Evolutionary conservation across 73 alveolate genomes (phyloP), one percentile per base, ranked within the genome.

Genomic region (Paramecium pentaurelia): DNA sequence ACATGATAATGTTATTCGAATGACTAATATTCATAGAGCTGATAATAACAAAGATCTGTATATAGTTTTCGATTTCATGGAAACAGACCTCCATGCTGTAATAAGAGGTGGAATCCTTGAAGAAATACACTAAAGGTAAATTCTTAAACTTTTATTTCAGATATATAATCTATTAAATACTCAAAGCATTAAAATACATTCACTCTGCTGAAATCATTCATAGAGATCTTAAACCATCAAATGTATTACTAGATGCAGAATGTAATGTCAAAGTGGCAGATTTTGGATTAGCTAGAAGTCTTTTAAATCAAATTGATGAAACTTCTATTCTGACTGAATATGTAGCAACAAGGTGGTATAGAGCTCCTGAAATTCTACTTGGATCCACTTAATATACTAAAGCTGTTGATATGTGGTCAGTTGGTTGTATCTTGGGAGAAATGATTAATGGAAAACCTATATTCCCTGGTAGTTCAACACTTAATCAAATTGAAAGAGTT

Each of bases 61-160:
- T 45, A 42, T 93, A 12, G 89, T 88, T 11, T 95, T 95, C 58
- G 98, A 95, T 73, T 95, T 93, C 86, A 95, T 95, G 98, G 98
- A 95, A 58, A 95, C 98, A 28, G 98, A 95, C 88, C 93, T 95
- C 25, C 97, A 95, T 83, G 96, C 95, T 1, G 97, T 94, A 28
- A 94, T 94, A 18, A 95, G 99, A 80, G 99, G 99, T 16, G 96
- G 96, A 86, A 98, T 98, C 75, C 95, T 98, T 58, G 99, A 97
- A 85, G 98, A 96, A 77, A 96, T 96, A 68, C 99, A 97, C 73
- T 94, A 95, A 59, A 91, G 92, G 92, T 95, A 80, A 9, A 6
- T 20, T 8, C 6, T n/a, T 25, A 20, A 8, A 22, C 49, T 80
- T 16, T 16, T 6, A 54, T 54, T 27, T 44, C 42, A 95, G 96